A percentile compares a stretch with the other conserved stretches of the same genome.
Evolutionary conservation across 2,329 filamentous ascomycete species (phyloP).

Genomic region (Sphaerulina musiva): DNA sequence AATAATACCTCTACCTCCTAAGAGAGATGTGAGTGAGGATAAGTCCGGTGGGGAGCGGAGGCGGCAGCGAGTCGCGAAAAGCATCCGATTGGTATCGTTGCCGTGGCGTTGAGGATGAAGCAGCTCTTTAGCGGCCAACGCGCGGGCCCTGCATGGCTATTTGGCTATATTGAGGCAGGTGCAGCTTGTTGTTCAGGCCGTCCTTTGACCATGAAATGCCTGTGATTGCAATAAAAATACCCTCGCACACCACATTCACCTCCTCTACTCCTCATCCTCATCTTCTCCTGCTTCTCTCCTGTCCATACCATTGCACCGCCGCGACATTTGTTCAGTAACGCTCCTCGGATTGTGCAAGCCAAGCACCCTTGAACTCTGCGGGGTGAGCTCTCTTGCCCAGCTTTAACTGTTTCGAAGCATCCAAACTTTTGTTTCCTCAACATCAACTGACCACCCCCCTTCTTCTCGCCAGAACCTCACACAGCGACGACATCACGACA

Average conservation of each 20-base stretch:
- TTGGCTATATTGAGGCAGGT: not conserved
- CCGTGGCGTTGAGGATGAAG: slow-evolving; percentile 4
- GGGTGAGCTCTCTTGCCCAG: slow-evolving; percentile 10
- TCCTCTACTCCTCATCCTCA: not conserved
- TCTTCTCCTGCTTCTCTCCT: not conserved
- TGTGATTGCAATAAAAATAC: not conserved
- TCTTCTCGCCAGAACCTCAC: slow-evolving; percentile 2
- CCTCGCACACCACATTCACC: not conserved
- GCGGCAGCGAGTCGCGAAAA: not conserved
- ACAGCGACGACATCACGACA: slow-evolving; percentile 7
- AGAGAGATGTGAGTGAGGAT: too few relatives aligned
- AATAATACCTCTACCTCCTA: too few relatives aligned
- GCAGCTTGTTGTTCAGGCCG: not conserved
- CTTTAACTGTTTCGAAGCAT: not conserved
- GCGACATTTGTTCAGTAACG: not conserved
- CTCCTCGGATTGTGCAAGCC: not conserved
- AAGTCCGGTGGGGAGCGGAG: too few relatives aligned
- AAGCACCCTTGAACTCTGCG: slow-evolving; percentile 2
- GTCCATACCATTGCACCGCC: not conserved
- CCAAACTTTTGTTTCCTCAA: slow-evolving; percentile 9
- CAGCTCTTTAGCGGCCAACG: slow-evolving; percentile 1
- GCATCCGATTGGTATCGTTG: not conserved
- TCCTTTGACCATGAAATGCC: not conserved
- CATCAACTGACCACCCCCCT: slow-evolving; percentile 14
- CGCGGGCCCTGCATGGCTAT: not conserved